phyloP scores from a whole-genome alignment of 108 stramenopile species.

The Bacterosira constricta region DNA sequence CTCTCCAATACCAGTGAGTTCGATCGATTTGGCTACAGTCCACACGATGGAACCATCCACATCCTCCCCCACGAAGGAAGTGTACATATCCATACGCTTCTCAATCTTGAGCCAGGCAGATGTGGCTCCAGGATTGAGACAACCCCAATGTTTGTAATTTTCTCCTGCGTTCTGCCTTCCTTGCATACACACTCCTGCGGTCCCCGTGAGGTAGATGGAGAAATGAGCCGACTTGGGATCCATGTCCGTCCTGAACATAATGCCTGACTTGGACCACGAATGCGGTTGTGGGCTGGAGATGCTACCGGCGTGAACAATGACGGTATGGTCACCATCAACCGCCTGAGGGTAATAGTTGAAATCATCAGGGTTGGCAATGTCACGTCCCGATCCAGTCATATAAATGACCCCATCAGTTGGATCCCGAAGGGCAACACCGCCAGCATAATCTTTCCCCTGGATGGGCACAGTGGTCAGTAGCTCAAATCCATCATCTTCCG shows the following conservation, averaged over 20 bases:
- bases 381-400: slow-evolving; percentile 31
- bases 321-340: slow-evolving; percentile 12
- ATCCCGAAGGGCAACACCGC: slow-evolving; percentile 5
- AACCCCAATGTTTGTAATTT: not conserved
- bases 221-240: slow-evolving; percentile 18
- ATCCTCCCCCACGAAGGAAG: slow-evolving; percentile 15
- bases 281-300: not conserved
- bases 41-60: slow-evolving; percentile 23
- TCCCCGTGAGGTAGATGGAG: slow-evolving; percentile 5
- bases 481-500: slow-evolving; percentile 3
- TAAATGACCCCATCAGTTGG: slow-evolving; percentile 15
- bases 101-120: slow-evolving; percentile 31
- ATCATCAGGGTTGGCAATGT: slow-evolving; percentile 24
- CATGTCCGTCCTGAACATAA: slow-evolving; percentile 24
- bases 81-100: slow-evolving; percentile 20
- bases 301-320: slow-evolving; percentile 10
- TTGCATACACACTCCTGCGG: slow-evolving; percentile 5
- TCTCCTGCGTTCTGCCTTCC: not conserved
- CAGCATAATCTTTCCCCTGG: not conserved
- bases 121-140: not conserved
- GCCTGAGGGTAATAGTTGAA: slow-evolving; percentile 29
- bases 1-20: slow-evolving; percentile 1
- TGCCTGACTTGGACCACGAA: slow-evolving; percentile 30
- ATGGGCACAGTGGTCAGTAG: not conserved
- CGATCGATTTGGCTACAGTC: not conserved